These are phyloP conservation scores for Colletotrichum musicola DNA, from an alignment of 2,329 filamentous ascomycete genomes.

Conservation along the genomic window DNA sequence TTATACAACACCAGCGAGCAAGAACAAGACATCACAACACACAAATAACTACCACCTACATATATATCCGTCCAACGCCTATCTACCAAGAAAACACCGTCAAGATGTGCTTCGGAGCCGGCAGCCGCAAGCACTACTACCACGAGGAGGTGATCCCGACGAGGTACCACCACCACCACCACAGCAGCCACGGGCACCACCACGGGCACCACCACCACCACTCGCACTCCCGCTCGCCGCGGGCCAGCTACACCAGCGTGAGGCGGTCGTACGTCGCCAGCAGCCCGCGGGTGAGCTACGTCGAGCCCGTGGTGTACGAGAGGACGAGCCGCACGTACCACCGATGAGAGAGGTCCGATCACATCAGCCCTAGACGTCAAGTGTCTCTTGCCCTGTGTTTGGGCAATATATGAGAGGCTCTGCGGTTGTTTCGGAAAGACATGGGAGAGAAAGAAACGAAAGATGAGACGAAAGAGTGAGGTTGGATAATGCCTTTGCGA, in stretches of 20 bases:
- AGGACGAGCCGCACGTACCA: constrained; percentile 52
- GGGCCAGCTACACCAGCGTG: constrained; percentile 58
- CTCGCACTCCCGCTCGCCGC: constrained; percentile 52
- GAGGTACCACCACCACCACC: constrained; percentile 51
- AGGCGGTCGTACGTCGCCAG: constrained; percentile 51
- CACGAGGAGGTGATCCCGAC: constrained; percentile 66
- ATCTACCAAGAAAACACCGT: constrained; percentile 6
- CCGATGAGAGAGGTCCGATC: not conserved
- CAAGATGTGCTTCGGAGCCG: constrained; percentile 64
- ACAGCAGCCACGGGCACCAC: constrained; percentile 47
- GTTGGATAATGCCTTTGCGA: not conserved
- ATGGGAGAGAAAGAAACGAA: not conserved
- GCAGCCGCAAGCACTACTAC: constrained; percentile 64
- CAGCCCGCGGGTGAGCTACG: constrained; percentile 58
- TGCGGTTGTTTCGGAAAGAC: constrained; percentile 14
- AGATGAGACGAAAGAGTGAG: constrained; percentile 10
- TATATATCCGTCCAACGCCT: too few species aligned
- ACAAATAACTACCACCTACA: too few species aligned
- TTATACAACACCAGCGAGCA: too few species aligned
- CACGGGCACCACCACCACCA: constrained; percentile 51
- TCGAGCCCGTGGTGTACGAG: constrained; percentile 54
- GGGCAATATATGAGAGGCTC: constrained; percentile 11
- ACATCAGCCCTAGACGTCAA: not conserved
- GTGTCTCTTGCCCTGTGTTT: not conserved
- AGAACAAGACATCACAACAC: too few species aligned